A percentile compares a stretch with the other conserved stretches of the same genome.
Conservation (phyloP, 768 basidiomycete species). For the Mrakia frigida region DNA sequence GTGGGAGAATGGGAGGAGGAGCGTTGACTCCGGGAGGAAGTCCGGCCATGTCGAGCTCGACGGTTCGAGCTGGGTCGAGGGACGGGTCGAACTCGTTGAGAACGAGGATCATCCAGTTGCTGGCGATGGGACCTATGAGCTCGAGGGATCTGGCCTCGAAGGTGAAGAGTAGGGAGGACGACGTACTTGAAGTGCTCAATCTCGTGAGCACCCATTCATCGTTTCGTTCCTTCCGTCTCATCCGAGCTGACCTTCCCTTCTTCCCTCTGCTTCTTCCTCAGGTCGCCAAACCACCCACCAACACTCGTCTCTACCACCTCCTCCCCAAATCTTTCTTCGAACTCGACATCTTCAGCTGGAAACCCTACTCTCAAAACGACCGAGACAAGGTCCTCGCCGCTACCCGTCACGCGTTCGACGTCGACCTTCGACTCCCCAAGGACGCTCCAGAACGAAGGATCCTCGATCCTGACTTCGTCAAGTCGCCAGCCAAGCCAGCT, state of each 20-base stretch:
- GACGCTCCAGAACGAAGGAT: conserved; percentile 26
- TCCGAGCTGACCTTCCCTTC: not conserved
- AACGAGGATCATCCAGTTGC: conserved; percentile 25
- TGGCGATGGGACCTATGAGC: conserved; percentile 25
- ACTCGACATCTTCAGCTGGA: conserved; percentile 29
- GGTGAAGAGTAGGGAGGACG: conserved; percentile 13
- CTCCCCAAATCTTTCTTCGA: conserved; percentile 12
- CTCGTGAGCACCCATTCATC: not conserved
- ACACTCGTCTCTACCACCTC: not conserved
- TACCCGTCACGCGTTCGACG: conserved; percentile 20
- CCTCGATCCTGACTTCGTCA: conserved; percentile 17
- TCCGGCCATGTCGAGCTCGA: not conserved
- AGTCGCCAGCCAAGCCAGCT: not conserved
- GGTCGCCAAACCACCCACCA: not conserved
- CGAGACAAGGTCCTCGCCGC: conserved; percentile 8
- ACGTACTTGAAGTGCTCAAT: conserved; percentile 4
- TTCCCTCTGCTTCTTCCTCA: not conserved
- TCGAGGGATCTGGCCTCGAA: conserved; percentile 8
- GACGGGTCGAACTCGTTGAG: conserved; percentile 9
- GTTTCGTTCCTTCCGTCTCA: not conserved
- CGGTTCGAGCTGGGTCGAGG: not conserved
- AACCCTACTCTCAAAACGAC: conserved; percentile 18
- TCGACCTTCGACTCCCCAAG: conserved; percentile 13
- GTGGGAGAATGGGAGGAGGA: too few species aligned
- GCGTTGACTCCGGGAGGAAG: not conserved